Conservation (phyloP, 106 monocot genomes). For the Acanthochlamys bracteata region DNA sequence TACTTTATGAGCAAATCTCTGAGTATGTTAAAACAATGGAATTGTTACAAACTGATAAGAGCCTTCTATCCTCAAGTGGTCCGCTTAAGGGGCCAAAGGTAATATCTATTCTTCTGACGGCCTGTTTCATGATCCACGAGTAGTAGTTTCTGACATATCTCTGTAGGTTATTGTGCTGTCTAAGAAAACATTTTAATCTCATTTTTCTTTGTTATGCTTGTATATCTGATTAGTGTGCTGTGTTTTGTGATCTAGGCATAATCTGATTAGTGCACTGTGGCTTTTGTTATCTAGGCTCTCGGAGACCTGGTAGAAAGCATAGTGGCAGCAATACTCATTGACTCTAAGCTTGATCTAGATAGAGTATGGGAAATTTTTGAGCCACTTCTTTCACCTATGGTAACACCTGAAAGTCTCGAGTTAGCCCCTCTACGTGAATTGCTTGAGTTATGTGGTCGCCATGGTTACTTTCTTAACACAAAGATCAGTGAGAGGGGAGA, state of each 20-base stretch:
- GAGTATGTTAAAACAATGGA: constrained; percentile 38
- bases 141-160: too few relatives aligned
- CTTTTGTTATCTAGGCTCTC: constrained; percentile 48
- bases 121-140: too few relatives aligned
- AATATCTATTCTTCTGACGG: background rate
- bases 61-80: constrained; percentile 6
- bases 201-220: too few relatives aligned
- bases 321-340: constrained; percentile 75
- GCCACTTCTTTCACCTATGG: constrained; percentile 78
- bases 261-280: background rate
- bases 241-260: too few relatives aligned
- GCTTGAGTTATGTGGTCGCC: constrained; percentile 46
- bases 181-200: too few relatives aligned
- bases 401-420: constrained; percentile 73
- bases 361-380: constrained; percentile 68
- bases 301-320: constrained; percentile 95
- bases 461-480: constrained; percentile 53
- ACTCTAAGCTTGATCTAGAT: constrained; percentile 49
- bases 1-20: constrained; percentile 61
- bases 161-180: too few relatives aligned
- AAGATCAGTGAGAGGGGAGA: constrained; percentile 39
- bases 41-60: constrained; percentile 15
- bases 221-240: too few relatives aligned
- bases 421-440: constrained; percentile 62
- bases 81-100: constrained; percentile 62